A percentile compares a stretch with the other conserved stretches of the same genome.
phyloP scores from a whole-genome alignment of 2,329 filamentous ascomycete genomes.

The Pseudogymnoascus sp. region DNA sequence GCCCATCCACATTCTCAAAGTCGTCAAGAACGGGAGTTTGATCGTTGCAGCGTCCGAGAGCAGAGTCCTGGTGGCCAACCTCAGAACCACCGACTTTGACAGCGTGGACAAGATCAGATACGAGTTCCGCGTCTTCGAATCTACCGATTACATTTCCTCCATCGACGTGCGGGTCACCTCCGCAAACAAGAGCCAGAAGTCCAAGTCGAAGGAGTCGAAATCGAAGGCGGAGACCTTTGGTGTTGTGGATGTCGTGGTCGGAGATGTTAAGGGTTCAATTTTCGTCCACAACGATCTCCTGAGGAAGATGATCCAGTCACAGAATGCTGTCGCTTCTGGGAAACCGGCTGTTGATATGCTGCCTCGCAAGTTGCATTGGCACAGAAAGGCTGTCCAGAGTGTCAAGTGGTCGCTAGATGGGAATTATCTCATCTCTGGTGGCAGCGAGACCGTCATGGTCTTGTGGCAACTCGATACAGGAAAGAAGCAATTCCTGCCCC shows the following conservation, averaged over 20 bases:
- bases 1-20: conserved; percentile 39
- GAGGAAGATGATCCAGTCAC: conserved; percentile 42
- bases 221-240: conserved; percentile 26
- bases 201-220: conserved; percentile 21
- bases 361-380: conserved; percentile 76
- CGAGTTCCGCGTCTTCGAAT: conserved; percentile 49
- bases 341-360: conserved; percentile 27
- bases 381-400: conserved; percentile 71
- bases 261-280: conserved; percentile 67
- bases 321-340: conserved; percentile 20
- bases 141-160: conserved; percentile 55
- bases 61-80: conserved; percentile 52
- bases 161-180: conserved; percentile 49
- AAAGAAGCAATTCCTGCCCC: conserved; percentile 75
- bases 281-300: conserved; percentile 74
- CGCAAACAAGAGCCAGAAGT: conserved; percentile 20
- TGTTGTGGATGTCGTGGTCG: conserved; percentile 66
- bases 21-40: conserved; percentile 45
- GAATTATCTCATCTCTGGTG: conserved; percentile 93
- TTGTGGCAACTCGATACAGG: conserved; percentile 90
- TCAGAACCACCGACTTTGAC: conserved; percentile 27
- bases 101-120: conserved; percentile 39
- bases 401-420: conserved; percentile 91
- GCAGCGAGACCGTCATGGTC: conserved; percentile 79
- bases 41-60: conserved; percentile 47